These are phyloP conservation scores for Coemansia sp. DNA, from an alignment of 192 early-diverging fungal genomes.

Conservation along the genomic window DNA sequence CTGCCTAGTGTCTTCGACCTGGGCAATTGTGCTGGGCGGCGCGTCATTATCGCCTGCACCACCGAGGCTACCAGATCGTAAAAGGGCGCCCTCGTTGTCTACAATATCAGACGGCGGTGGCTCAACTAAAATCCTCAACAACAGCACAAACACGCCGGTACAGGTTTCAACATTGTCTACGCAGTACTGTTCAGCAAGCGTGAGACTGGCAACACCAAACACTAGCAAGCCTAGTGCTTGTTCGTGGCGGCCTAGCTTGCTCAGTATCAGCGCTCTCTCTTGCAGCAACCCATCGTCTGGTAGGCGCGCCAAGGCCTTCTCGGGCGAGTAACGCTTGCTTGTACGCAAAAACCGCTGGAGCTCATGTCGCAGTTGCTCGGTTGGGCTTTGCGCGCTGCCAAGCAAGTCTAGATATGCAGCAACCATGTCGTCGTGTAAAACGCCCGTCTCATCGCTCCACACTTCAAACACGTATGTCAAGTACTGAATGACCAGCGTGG, in stretches of 20 bases:
- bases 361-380: slow-evolving; percentile 17
- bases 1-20: slow-evolving; percentile 14
- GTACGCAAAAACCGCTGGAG: slow-evolving; percentile 70
- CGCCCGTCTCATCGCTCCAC: slow-evolving; percentile 64
- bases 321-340: slow-evolving; percentile 72
- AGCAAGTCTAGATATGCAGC: slow-evolving; percentile 75
- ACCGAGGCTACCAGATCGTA: not conserved
- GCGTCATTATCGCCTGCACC: not conserved
- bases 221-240: slow-evolving; percentile 84
- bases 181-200: slow-evolving; percentile 62
- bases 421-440: slow-evolving; percentile 80
- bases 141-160: slow-evolving; percentile 34
- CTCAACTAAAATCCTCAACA: slow-evolving; percentile 38
- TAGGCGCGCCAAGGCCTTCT: slow-evolving; percentile 69
- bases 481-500: slow-evolving; percentile 72
- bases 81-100: slow-evolving; percentile 27
- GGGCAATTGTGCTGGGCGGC: not conserved
- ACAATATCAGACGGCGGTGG: slow-evolving; percentile 30
- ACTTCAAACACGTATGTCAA: slow-evolving; percentile 78
- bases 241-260: slow-evolving; percentile 80
- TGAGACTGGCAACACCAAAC: slow-evolving; percentile 66
- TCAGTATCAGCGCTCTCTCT: slow-evolving; percentile 78
- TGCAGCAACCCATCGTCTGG: slow-evolving; percentile 80
- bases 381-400: slow-evolving; percentile 15
- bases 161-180: slow-evolving; percentile 47